Base-by-base conservation (phyloP, 345 rosid species). In the Fremontodendron californicum region DNA sequence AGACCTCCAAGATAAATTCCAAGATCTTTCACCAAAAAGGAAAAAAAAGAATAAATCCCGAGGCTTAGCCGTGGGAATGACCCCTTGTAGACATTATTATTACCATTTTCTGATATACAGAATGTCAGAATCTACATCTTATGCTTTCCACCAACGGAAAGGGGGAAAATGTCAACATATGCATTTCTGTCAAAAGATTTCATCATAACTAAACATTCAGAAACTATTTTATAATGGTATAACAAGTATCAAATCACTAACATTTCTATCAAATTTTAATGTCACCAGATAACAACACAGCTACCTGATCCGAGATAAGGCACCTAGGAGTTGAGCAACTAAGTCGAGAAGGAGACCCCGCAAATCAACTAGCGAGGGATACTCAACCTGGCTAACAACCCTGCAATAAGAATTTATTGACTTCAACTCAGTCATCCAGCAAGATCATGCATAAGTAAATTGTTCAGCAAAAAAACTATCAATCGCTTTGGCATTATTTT, bases 261-360 rank as follows among this genome's bases (percentile, higher is more conserved):
- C 31, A 10, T 58, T 29, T 54, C 61, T 60, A 75, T 67, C 31
- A 70, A 43, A 43, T 31, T 66, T 73, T 58, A 77, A 48, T 60
- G 77, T 71, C 11, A 77, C 55, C 65, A 73, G 42, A 63, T 42
- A 42, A 11, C 51, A 31, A 51, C 16, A 13, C 73, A 71, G 75
- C 80, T 84, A 93, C 99, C 99, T 93, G 87, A 96, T 96, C 71
- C 97, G 95, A 76, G 99, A 96, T 78, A 96, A 87, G 80, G 99
- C 99, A 81, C 99, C 99, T 57, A 96, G 83, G 75, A 96, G 96
- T 82, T 96, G 99, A 80, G 98, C 97, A 80, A 96, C 99, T 84
- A 96, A 84, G 82, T 96, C 99, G 76, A 96, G 87, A 74, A 96
- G 97, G 67, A 96, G 96, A 80, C 98, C 96, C 31, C 99, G 90